phyloP scores from a whole-genome alignment of 176 grass and related monocot genomes.

The Guadua angustifolia region DNA sequence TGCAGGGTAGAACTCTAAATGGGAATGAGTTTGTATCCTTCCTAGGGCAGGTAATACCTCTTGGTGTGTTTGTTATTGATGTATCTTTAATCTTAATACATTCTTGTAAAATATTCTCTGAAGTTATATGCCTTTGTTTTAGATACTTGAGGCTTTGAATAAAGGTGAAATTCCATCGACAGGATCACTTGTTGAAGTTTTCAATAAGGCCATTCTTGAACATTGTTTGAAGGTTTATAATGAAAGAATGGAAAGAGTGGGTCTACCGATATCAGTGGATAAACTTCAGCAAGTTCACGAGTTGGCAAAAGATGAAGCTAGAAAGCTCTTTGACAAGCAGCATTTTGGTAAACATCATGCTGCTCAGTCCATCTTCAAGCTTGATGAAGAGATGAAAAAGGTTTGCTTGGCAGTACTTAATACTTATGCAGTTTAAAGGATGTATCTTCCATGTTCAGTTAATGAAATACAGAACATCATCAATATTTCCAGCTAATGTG shows the following conservation, averaged over 20 bases:
- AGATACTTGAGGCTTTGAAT: conserved; percentile 95
- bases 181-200: conserved; percentile 87
- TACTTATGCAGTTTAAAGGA: conserved; percentile 5
- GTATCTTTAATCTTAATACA: conserved; percentile 12
- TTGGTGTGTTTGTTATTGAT: conserved; percentile 4
- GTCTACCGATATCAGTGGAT: conserved; percentile 66
- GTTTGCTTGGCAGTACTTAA: conserved; percentile 44
- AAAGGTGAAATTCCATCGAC: conserved; percentile 97
- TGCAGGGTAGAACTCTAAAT: conserved; percentile 84
- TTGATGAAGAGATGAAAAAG: conserved; percentile 88
- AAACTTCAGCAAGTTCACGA: conserved; percentile 67
- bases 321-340: conserved; percentile 67
- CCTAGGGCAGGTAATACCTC: conserved; percentile 63
- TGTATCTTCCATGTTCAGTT: background rate
- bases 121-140: conserved; percentile 29
- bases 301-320: conserved; percentile 53
- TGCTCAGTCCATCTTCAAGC: conserved; percentile 62
- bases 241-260: conserved; percentile 58
- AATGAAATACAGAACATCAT: background rate
- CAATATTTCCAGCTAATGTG: conserved; percentile 9
- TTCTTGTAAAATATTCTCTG: conserved; percentile 32
- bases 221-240: conserved; percentile 78
- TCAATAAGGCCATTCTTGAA: conserved; percentile 94
- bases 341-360: conserved; percentile 92
- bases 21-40: conserved; percentile 91